Conservation (phyloP, 495 filamentous ascomycete species). For the Podospora tetraspora region DNA sequence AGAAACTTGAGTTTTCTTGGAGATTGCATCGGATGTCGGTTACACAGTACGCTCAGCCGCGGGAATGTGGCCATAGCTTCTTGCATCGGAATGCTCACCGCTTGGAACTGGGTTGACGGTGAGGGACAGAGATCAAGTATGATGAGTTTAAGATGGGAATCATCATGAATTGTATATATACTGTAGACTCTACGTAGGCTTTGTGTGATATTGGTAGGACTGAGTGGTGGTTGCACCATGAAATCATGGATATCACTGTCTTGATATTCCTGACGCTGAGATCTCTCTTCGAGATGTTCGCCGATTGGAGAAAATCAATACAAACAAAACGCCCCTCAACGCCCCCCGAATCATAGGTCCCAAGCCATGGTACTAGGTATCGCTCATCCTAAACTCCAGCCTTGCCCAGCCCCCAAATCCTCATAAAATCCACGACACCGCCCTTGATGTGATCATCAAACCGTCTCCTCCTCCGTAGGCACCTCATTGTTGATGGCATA, state of each 20-base stretch:
- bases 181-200: no score
- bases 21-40: background rate
- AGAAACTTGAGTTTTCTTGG: background rate
- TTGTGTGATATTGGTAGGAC: background rate
- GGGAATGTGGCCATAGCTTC: conserved; percentile 16
- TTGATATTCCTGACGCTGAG: background rate
- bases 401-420: background rate
- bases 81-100: conserved; percentile 3
- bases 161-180: no score
- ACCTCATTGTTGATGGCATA: conserved; percentile 35
- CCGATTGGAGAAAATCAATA: background rate
- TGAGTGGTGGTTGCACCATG: background rate
- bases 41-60: background rate
- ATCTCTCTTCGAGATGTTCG: background rate
- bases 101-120: background rate
- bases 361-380: background rate
- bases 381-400: background rate
- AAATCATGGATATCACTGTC: background rate
- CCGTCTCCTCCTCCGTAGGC: conserved; percentile 27
- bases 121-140: background rate
- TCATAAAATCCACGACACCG: background rate
- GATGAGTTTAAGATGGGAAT: no score
- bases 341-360: no score
- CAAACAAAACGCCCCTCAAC: background rate
- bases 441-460: background rate